These are phyloP conservation scores for Calonectria hawksworthii DNA, from an alignment of 2,329 filamentous ascomycete species.

Conservation along the genomic window DNA sequence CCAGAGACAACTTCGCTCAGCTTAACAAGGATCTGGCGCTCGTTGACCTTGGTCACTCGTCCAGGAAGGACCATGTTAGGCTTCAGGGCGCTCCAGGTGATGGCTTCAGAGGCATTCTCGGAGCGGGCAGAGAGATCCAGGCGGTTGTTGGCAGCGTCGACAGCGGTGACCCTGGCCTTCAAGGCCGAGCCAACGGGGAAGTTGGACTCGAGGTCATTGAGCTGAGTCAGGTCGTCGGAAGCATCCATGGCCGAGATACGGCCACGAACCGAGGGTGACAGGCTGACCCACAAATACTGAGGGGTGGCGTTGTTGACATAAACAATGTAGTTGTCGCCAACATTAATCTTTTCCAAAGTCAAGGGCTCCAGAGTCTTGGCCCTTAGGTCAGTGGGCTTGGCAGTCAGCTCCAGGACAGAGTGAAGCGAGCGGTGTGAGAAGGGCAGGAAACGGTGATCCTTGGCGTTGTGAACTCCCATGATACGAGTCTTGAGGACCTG, in stretches of 20 bases:
- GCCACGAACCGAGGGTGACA: slow-evolving; percentile 90
- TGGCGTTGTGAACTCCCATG: slow-evolving; percentile 89
- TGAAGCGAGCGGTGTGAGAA: slow-evolving; percentile 88
- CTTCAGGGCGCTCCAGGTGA: slow-evolving; percentile 80
- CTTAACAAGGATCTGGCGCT: slow-evolving; percentile 87
- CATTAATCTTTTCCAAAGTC: slow-evolving; percentile 78
- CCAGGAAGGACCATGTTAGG: slow-evolving; percentile 86
- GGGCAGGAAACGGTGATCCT: slow-evolving; percentile 91
- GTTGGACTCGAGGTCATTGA: slow-evolving; percentile 81
- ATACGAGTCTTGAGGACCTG: slow-evolving; percentile 82
- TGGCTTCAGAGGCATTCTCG: slow-evolving; percentile 58
- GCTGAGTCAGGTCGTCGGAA: slow-evolving; percentile 85
- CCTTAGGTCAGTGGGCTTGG: slow-evolving; percentile 78
- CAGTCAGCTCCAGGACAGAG: slow-evolving; percentile 88
- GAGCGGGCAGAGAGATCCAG: slow-evolving; percentile 87
- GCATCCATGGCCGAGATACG: slow-evolving; percentile 86
- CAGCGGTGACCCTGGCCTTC: slow-evolving; percentile 80
- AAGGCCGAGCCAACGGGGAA: slow-evolving; percentile 94
- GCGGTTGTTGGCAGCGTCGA: slow-evolving; percentile 80
- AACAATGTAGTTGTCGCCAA: slow-evolving; percentile 80
- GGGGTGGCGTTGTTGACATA: slow-evolving; percentile 92
- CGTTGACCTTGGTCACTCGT: slow-evolving; percentile 86
- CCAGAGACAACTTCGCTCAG: slow-evolving; percentile 85
- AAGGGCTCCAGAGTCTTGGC: slow-evolving; percentile 63
- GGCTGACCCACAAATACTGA: slow-evolving; percentile 88